Evolutionary conservation across 2,329 filamentous ascomycete species (phyloP).

Genomic region (Lachnellula cervina): DNA sequence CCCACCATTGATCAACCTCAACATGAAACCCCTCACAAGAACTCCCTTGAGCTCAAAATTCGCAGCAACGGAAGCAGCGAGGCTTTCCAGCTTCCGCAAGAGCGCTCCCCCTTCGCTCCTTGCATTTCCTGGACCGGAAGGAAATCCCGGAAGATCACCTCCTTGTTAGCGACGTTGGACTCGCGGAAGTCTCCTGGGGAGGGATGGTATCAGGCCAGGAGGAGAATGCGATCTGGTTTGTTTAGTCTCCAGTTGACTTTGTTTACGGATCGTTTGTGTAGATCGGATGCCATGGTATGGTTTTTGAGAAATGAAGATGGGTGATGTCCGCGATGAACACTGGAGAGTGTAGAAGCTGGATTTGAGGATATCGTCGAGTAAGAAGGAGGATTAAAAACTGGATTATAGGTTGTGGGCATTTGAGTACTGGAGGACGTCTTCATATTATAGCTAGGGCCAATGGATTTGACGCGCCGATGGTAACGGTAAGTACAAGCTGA

Average conservation of each 20-base stretch:
- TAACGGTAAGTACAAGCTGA: too few species aligned
- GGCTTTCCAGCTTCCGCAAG: neutral
- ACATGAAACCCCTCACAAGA: neutral
- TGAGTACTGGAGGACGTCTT: too few species aligned
- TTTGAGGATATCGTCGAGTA: neutral
- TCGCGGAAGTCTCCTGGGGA: neutral
- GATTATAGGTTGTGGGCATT: too few species aligned
- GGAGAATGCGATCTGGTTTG: neutral
- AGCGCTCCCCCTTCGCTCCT: conserved; percentile 15
- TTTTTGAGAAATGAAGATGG: neutral
- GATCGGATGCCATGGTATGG: neutral
- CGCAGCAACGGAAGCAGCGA: conserved; percentile 1
- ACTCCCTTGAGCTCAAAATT: conserved; percentile 4
- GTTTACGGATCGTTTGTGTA: neutral
- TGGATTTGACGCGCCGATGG: too few species aligned
- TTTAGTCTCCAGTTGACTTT: neutral
- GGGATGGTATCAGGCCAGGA: neutral
- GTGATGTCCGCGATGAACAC: too few species aligned
- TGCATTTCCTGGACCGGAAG: neutral
- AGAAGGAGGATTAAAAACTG: neutral
- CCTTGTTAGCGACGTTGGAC: neutral
- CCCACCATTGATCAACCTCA: conserved; percentile 1
- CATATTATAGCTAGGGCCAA: too few species aligned
- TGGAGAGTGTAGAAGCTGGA: too few species aligned
- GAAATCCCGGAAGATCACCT: neutral